A percentile compares a stretch with the other conserved stretches of the same genome.
Conservation (phyloP, 495 filamentous ascomycete genomes). For the Podospora bellae-mahoneyi region DNA sequence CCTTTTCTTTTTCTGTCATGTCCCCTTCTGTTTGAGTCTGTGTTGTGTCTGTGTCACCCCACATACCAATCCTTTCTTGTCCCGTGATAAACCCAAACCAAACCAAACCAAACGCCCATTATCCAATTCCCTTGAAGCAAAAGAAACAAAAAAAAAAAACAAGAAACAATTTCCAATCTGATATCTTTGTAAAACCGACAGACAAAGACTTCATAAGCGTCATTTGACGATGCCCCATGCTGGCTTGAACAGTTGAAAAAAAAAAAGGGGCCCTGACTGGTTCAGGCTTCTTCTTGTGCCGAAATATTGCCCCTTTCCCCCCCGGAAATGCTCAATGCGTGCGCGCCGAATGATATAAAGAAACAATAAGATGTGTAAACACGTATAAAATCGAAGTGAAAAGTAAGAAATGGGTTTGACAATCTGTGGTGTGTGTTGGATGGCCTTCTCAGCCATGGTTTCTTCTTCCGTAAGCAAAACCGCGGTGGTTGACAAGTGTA, state of each 20-base stretch:
- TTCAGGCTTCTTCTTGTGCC: not conserved
- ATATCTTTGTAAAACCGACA: not conserved
- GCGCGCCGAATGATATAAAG: not conserved
- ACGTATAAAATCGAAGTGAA: constrained; percentile 2
- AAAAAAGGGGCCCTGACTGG: not conserved
- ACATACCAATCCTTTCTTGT: no score
- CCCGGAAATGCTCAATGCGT: not conserved
- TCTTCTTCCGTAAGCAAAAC: constrained; percentile 2
- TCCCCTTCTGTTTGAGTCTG: not conserved
- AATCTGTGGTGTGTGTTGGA: not conserved
- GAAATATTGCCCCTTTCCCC: not conserved
- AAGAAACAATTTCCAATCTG: not conserved
- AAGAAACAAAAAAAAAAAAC: no score
- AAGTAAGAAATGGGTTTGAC: not conserved
- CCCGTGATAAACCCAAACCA: no score
- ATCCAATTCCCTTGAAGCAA: no score
- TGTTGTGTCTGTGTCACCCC: not conserved
- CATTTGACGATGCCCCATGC: not conserved
- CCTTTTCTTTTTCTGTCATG: not conserved
- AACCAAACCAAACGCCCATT: no score
- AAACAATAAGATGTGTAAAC: not conserved
- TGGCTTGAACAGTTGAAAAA: not conserved
- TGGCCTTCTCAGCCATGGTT: not conserved
- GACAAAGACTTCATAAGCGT: not conserved
- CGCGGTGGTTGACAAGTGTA: not conserved